Conservation (phyloP, 202 grass and related monocot species). For the Elaeis oleifera region DNA sequence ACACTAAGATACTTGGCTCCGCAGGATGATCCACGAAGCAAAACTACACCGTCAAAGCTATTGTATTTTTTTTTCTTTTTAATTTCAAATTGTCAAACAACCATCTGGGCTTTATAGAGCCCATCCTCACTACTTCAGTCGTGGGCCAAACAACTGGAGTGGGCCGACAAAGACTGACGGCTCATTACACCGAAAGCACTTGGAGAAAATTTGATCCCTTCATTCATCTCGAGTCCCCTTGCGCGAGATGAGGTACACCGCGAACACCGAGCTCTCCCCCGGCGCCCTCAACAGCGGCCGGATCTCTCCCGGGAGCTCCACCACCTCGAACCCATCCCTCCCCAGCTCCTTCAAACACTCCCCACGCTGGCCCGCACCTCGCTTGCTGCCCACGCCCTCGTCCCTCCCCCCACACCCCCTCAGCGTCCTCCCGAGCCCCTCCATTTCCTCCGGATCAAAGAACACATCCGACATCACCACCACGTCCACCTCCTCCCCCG, state of each 20-base stretch:
- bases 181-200: too few relatives aligned
- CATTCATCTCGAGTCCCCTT: too few relatives aligned
- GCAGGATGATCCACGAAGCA: too few relatives aligned
- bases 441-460: slow-evolving; percentile 51
- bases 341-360: slow-evolving; percentile 39
- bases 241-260: slow-evolving; percentile 23
- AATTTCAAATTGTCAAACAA: too few relatives aligned
- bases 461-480: slow-evolving; percentile 70
- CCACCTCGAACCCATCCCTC: slow-evolving; percentile 35
- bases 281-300: slow-evolving; percentile 24
- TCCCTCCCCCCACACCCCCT: slow-evolving; percentile 26
- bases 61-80: too few relatives aligned
- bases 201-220: too few relatives aligned
- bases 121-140: too few relatives aligned
- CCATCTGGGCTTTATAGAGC: too few relatives aligned
- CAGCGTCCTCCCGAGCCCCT: slow-evolving; percentile 36
- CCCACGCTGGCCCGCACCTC: slow-evolving; percentile 37
- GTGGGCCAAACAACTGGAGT: too few relatives aligned
- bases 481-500: slow-evolving; percentile 22
- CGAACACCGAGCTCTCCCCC: slow-evolving; percentile 19
- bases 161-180: too few relatives aligned
- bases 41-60: too few relatives aligned
- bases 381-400: slow-evolving; percentile 39
- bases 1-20: too few relatives aligned
- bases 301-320: slow-evolving; percentile 25